Percentiles rank a stretch among this genome's conserved stretches.
These are phyloP conservation scores for Solanum megistacrolobum DNA, from an alignment of 257 asterid species.

Conservation along the genomic window DNA sequence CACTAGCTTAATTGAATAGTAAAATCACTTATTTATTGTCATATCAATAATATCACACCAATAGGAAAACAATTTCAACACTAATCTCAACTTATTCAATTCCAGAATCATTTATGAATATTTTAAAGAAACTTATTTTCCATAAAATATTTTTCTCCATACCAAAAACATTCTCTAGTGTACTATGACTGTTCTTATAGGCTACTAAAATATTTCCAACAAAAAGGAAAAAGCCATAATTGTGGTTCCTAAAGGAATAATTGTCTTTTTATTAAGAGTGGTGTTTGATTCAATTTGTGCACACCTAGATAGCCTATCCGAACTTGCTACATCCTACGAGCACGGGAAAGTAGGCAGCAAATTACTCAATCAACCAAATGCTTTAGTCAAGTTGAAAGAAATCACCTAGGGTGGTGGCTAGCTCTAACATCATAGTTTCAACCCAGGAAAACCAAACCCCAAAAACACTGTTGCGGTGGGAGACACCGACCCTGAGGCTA, in stretches of 20 bases:
- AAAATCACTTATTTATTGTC: no score
- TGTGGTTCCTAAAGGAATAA: neutral
- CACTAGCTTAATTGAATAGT: neutral
- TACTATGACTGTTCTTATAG: neutral
- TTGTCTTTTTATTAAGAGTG: neutral
- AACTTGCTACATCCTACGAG: neutral
- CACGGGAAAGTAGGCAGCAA: neutral
- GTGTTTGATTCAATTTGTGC: neutral
- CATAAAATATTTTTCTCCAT: no score
- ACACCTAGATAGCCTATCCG: neutral
- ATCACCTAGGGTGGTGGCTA: neutral
- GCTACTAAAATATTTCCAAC: neutral
- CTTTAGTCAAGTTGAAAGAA: neutral
- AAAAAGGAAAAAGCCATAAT: neutral
- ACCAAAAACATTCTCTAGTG: neutral
- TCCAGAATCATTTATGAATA: neutral
- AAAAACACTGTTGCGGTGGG: neutral
- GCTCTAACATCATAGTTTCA: neutral
- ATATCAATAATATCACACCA: neutral
- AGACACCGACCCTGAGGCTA: no score
- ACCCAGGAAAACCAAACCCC: neutral
- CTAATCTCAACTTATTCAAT: neutral
- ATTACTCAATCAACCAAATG: neutral
- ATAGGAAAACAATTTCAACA: neutral
- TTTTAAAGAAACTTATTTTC: no score